Evolutionary conservation across 495 filamentous ascomycete species (phyloP).

Genomic region (Neurospora sp.): DNA sequence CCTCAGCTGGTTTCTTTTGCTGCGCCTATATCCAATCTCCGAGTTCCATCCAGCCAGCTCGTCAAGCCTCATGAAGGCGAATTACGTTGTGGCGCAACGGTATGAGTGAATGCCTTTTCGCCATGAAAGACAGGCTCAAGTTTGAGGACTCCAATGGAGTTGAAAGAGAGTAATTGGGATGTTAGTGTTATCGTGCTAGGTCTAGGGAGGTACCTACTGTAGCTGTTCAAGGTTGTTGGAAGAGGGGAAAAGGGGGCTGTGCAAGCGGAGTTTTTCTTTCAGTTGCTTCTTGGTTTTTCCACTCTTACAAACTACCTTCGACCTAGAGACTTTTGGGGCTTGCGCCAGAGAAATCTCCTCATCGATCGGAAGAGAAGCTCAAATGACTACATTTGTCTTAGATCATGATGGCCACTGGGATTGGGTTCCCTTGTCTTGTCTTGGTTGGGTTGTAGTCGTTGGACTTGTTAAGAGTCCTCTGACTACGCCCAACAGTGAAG

Average conservation of each 20-base stretch:
- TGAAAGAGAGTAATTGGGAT: neutral
- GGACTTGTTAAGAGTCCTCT: neutral
- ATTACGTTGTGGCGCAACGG: neutral
- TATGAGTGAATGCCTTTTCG: too few species aligned
- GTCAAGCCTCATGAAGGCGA: neutral
- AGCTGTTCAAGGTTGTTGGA: neutral
- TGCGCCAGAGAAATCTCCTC: neutral
- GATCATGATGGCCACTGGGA: neutral
- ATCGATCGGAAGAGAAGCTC: neutral
- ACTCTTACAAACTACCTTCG: neutral
- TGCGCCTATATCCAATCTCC: neutral
- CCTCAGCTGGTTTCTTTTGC: too few species aligned
- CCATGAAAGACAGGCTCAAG: too few species aligned
- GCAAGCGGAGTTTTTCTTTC: neutral
- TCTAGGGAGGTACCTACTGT: too few species aligned
- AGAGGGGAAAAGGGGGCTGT: neutral
- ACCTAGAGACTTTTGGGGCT: too few species aligned
- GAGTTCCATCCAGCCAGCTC: neutral
- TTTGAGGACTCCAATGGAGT: neutral
- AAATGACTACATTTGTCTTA: neutral
- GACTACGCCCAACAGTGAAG: neutral
- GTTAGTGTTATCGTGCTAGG: too few species aligned
- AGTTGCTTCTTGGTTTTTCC: neutral
- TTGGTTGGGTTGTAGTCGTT: neutral
- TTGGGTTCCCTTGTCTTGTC: too few species aligned